phyloP scores from a whole-genome alignment of 1,284 basidiomycete species.

The Ceraceosorus guamensis region DNA sequence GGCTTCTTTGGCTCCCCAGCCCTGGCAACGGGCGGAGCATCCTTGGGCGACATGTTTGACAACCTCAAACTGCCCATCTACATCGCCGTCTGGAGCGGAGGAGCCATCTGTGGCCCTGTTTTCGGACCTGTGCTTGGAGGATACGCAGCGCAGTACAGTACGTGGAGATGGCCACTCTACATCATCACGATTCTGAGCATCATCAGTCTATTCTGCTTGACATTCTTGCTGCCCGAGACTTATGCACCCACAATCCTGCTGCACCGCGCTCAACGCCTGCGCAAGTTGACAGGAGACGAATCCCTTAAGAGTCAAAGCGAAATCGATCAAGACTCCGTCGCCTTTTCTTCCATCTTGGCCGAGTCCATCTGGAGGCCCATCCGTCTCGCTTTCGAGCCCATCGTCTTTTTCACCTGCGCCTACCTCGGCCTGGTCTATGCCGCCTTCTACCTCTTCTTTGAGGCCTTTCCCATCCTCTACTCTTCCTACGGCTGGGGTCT shows the following conservation, averaged over 20 bases:
- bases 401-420: slow-evolving; percentile 18
- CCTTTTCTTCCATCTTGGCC: slow-evolving; percentile 42
- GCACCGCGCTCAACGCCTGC: slow-evolving; percentile 13
- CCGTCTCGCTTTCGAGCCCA: slow-evolving; percentile 16
- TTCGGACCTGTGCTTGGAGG: slow-evolving; percentile 8
- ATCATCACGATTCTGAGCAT: slow-evolving; percentile 8
- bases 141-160: neutral
- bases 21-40: slow-evolving; percentile 7
- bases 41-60: slow-evolving; percentile 6
- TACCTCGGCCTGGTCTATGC: slow-evolving; percentile 15
- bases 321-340: slow-evolving; percentile 14
- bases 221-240: slow-evolving; percentile 22
- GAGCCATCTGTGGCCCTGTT: slow-evolving; percentile 2
- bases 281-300: slow-evolving; percentile 10
- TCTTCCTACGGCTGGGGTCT: slow-evolving; percentile 25
- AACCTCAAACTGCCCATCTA: neutral
- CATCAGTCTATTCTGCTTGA: slow-evolving; percentile 19
- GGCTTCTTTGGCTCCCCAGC: slow-evolving; percentile 10
- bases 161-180: slow-evolving; percentile 13
- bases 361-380: slow-evolving; percentile 35
- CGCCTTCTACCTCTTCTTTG: slow-evolving; percentile 20
- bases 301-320: slow-evolving; percentile 12
- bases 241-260: slow-evolving; percentile 14
- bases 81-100: neutral
- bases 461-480: slow-evolving; percentile 22